phyloP scores from a whole-genome alignment of 2,329 filamentous ascomycete genomes.

The Colletotrichum sp. region DNA sequence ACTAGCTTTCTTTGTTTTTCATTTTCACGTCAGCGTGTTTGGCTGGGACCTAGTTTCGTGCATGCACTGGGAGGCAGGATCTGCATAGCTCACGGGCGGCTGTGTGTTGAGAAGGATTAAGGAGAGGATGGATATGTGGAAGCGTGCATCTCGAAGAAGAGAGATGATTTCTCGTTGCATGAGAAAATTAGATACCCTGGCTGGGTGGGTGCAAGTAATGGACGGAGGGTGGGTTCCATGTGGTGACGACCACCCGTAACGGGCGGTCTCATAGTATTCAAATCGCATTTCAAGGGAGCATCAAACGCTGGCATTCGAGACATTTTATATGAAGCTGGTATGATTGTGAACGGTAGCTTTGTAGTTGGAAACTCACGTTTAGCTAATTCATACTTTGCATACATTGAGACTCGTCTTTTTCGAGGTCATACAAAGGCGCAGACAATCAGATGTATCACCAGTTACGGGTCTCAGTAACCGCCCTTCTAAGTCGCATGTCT shows the following conservation, averaged over 20 bases:
- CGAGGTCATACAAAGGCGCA: neutral
- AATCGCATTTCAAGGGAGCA: neutral
- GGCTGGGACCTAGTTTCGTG: neutral
- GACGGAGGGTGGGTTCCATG: neutral
- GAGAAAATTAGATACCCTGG: constrained; percentile 17
- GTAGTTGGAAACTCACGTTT: neutral
- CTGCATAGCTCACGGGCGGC: neutral
- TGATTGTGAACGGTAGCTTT: neutral
- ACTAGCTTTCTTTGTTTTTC: neutral
- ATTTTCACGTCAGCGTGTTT: neutral
- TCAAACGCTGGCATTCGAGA: neutral
- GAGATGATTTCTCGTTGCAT: neutral
- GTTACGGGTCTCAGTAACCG: neutral
- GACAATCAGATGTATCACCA: neutral
- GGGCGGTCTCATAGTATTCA: neutral
- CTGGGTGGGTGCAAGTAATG: constrained; percentile 9
- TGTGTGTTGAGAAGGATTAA: neutral
- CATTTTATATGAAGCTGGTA: neutral
- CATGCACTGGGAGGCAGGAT: neutral
- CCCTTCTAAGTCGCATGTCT: neutral
- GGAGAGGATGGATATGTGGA: neutral
- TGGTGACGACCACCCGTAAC: neutral
- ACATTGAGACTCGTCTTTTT: neutral
- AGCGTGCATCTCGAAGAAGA: neutral
- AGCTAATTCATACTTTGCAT: neutral